Evolutionary conservation across 371 early-diverging fungal species (phyloP).

Genomic region (Mucor plumbeus): DNA sequence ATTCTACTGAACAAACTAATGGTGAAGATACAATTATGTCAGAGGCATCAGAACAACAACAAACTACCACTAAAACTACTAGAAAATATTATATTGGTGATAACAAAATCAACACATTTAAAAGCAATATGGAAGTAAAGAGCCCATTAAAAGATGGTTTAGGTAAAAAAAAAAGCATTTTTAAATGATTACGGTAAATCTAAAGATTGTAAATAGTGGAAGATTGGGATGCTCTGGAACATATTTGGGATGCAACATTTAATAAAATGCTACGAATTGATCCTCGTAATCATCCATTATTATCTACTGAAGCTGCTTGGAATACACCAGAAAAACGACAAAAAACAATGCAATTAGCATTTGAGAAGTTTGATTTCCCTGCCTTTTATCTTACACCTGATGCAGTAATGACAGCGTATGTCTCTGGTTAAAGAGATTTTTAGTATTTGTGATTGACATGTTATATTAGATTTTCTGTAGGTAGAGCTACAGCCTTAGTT

Average conservation of each 20-base stretch:
- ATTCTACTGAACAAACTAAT: constrained; percentile 15
- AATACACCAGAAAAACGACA: constrained; percentile 80
- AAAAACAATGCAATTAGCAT: constrained; percentile 87
- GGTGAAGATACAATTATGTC: constrained; percentile 49
- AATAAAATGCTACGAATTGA: constrained; percentile 65
- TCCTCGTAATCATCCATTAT: constrained; percentile 84
- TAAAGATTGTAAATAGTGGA: constrained; percentile 56
- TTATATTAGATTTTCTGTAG: constrained; percentile 73
- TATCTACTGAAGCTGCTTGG: constrained; percentile 91
- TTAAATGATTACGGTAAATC: neutral
- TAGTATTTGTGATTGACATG: neutral
- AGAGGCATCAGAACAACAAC: constrained; percentile 11
- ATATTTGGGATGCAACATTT: constrained; percentile 85
- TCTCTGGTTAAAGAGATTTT: constrained; percentile 28
- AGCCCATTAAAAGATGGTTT: constrained; percentile 75
- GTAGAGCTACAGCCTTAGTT: constrained; percentile 89
- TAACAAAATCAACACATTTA: constrained; percentile 74
- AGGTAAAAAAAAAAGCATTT: constrained; percentile 45
- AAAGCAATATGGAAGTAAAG: constrained; percentile 76
- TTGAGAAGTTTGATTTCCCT: constrained; percentile 92
- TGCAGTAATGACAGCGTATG: constrained; percentile 91
- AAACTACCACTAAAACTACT: constrained; percentile 10
- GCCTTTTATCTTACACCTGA: constrained; percentile 91
- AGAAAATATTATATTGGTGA: constrained; percentile 78
- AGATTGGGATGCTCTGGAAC: constrained; percentile 93